Evolutionary conservation across 768 basidiomycete genomes (phyloP).

Genomic region (Roridomyces roridus): DNA sequence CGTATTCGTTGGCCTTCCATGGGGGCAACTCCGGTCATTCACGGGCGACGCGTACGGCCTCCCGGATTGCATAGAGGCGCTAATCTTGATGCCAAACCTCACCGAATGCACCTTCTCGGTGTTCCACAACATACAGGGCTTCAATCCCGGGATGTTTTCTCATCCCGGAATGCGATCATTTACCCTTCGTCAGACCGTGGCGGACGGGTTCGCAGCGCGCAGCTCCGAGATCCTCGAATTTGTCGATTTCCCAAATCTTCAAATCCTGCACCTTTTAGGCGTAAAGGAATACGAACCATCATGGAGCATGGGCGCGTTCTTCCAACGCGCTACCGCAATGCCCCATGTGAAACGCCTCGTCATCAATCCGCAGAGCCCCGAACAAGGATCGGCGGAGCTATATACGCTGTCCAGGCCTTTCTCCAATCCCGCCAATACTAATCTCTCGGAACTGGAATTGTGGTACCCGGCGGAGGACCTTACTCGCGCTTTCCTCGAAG

Average conservation of each 20-base stretch:
- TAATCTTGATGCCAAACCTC: conserved; percentile 1
- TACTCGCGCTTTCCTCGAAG: background rate
- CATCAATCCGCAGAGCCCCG: no score
- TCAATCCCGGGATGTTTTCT: background rate
- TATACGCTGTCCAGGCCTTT: background rate
- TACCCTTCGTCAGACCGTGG: no score
- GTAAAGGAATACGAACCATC: no score
- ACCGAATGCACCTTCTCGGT: background rate
- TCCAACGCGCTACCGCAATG: no score
- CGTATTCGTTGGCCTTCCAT: background rate
- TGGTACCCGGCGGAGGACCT: background rate
- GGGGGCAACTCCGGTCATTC: conserved; percentile 9
- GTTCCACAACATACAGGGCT: background rate
- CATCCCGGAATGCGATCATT: background rate
- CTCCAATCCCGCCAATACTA: background rate
- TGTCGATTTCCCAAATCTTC: no score
- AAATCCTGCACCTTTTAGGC: background rate
- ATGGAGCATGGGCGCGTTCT: no score
- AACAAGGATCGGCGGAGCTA: no score
- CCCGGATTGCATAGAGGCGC: background rate
- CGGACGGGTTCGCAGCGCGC: no score
- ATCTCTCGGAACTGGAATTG: conserved; percentile 2
- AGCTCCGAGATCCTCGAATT: no score
- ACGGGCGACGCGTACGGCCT: background rate
- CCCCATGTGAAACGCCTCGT: no score